phyloP scores from a whole-genome alignment of 1,284 basidiomycete genomes.

The Microbotryum lychnidis-dioicae region DNA sequence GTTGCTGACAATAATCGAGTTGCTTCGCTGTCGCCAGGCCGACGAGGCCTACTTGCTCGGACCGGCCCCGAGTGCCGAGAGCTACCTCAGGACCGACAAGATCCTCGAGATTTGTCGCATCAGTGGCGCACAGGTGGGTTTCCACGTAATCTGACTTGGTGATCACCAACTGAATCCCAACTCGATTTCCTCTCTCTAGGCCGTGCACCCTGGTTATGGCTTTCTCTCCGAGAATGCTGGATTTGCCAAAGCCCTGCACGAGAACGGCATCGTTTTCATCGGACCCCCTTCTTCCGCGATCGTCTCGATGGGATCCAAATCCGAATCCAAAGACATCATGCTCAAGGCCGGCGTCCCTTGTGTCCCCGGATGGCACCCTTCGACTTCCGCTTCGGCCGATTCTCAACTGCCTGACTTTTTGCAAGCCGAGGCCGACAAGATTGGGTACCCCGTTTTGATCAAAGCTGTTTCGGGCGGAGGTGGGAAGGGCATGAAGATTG shows the following conservation, averaged over 20 bases:
- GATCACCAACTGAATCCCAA: neutral
- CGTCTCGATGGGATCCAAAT: constrained; percentile 73
- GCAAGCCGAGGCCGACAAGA: constrained; percentile 51
- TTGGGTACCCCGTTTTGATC: constrained; percentile 42
- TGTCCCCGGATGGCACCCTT: constrained; percentile 74
- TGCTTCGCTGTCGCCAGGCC: constrained; percentile 50
- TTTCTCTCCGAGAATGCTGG: constrained; percentile 65
- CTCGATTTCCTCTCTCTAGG: constrained; percentile 43
- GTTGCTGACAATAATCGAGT: neutral
- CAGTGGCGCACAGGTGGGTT: constrained; percentile 67
- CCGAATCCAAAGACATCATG: constrained; percentile 85
- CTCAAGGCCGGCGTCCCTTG: constrained; percentile 79
- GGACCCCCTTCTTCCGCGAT: constrained; percentile 40
- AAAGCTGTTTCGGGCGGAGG: constrained; percentile 43
- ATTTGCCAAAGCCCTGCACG: constrained; percentile 28
- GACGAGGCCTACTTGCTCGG: constrained; percentile 93
- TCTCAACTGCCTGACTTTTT: constrained; percentile 63
- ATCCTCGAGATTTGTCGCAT: constrained; percentile 70
- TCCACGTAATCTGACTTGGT: neutral
- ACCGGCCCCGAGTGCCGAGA: constrained; percentile 74
- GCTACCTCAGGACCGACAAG: constrained; percentile 81
- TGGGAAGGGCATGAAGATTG: constrained; percentile 44
- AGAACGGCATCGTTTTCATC: constrained; percentile 38
- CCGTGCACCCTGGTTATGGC: constrained; percentile 80
- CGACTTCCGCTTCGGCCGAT: constrained; percentile 25